Evolutionary conservation across 768 basidiomycete species (phyloP), one percentile per base, ranked within the genome.

Genomic region (Tulasnella sp.): DNA sequence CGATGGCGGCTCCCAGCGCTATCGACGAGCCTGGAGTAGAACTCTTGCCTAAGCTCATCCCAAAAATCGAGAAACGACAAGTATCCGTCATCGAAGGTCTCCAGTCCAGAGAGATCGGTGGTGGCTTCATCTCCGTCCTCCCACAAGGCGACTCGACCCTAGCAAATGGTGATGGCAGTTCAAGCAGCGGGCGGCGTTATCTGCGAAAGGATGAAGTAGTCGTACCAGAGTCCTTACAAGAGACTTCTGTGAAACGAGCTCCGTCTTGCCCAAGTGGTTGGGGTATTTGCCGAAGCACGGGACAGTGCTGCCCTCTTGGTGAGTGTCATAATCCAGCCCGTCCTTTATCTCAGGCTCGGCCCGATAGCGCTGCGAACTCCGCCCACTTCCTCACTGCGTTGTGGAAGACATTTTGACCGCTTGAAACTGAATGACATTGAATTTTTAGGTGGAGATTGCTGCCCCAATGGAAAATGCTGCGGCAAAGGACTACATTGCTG

Each of bases 281-380:
- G 4, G 40, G 51, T 40, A 29, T 76, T 37, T 76, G 75, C 40
- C 32, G 57, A 5, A 69, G 26, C 32, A 3, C 1, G 75, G 20
- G 7, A 39, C n/a, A 35, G 26, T 76, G 75, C 61, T 76, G 75
- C 39, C 75, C 75, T 5, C 4, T 42, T 9, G 75, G 75, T 76
- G 37, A 76, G 75, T 75, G 11, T 29, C 3, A n/a, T n/a, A 0
- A 9, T 32, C 70, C 40, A 23, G 9, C 40, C 40, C 23, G 16
- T 44, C 44, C 15, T 16, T 44, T 16, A n/a, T 18, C 37, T 18
- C 16, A 16, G 39, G 13, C 46, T 73, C 46, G 16, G 42, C 32
- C 4, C 1, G n/a, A 13, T 9, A 23, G 6, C 5, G 5, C 13
- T 70, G 20, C 39, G 16, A 3, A 13, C 35, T 7, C 42, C 20